phyloP scores from a whole-genome alignment of 2,329 filamentous ascomycete species.

The Colletotrichum nymphaeae region DNA sequence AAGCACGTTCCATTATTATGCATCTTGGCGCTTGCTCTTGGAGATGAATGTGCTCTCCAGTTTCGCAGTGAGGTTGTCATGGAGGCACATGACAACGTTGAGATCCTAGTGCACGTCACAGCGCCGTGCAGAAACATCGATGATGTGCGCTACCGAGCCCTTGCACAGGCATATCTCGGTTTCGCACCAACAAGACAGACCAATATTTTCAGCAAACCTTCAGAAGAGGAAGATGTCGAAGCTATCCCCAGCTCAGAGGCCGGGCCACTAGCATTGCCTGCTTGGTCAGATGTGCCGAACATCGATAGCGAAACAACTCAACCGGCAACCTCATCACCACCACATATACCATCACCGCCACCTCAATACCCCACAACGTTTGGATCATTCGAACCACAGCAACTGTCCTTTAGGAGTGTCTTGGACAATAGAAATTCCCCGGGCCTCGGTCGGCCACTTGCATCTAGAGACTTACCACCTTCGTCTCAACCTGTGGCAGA shows the following conservation, averaged over 20 bases:
- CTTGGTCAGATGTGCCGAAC: conserved; percentile 24
- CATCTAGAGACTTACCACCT: conserved; percentile 1
- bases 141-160: conserved; percentile 60
- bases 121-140: conserved; percentile 61
- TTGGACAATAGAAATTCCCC: conserved; percentile 55
- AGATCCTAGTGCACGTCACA: conserved; percentile 67
- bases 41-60: conserved; percentile 8
- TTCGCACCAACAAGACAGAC: conserved; percentile 51
- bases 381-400: conserved; percentile 27
- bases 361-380: background rate
- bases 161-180: conserved; percentile 62
- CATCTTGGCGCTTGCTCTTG: background rate
- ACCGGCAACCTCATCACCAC: conserved; percentile 20
- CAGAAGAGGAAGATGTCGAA: background rate
- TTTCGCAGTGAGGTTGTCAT: conserved; percentile 15
- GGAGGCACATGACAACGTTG: conserved; percentile 47
- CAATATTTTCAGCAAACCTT: background rate
- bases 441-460: conserved; percentile 31
- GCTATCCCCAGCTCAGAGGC: conserved; percentile 15
- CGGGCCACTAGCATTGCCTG: conserved; percentile 5
- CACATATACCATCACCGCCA: background rate
- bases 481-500: conserved; percentile 11
- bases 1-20: background rate
- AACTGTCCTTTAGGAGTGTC: conserved; percentile 58
- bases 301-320: conserved; percentile 16